Evolutionary conservation across 257 asterid species (phyloP), one percentile per base, ranked within the genome.

Genomic region (Verbena officinalis): DNA sequence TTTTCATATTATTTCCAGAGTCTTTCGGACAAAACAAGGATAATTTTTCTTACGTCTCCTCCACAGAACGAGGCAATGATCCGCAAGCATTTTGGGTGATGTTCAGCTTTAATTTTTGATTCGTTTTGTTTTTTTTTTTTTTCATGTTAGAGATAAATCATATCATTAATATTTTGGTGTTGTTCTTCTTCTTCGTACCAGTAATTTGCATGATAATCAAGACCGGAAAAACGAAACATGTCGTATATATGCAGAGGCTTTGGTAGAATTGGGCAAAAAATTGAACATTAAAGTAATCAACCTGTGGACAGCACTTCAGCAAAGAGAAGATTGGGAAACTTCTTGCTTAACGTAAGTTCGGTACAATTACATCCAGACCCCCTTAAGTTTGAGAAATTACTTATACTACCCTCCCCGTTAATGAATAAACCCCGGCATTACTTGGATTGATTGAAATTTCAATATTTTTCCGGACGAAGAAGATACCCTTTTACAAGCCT

Each of bases 301-400:
- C 72, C 84, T 91, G 34, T 91, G 96, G 93, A 82, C 67, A 14
- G 78, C 86, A 27, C 40, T 91, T 67, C 97, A 88, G 59, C 82
- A 77, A 53, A 74, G 81, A 76, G 76, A 82, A 46, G 91, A 84
- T 79, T 88, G 96, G 97, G 73, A 73, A 57, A 69, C 81, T 33
- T 50, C 91, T 71, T 86, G 85, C 62, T 82, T 91, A 39, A 65
- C 62, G 96, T 86, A 72, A 80, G 87, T 76, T n/a, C 5, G 9
- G 20, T 19, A 54, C 50, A 4, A 57, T 4, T 27, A 27, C 33
- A 27, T 2, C 5, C 2, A 27, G 4, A 2, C 5, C 33, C 33
- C 33, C 33, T 27, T 5, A 27, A 27, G 2, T 27, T 27, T 27
- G 33, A 5, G 5, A 2, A 27, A 27, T 27, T 27, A 5, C 33